These are phyloP conservation scores for Balakata baccata DNA, from an alignment of 345 rosid genomes.

Conservation along the genomic window DNA sequence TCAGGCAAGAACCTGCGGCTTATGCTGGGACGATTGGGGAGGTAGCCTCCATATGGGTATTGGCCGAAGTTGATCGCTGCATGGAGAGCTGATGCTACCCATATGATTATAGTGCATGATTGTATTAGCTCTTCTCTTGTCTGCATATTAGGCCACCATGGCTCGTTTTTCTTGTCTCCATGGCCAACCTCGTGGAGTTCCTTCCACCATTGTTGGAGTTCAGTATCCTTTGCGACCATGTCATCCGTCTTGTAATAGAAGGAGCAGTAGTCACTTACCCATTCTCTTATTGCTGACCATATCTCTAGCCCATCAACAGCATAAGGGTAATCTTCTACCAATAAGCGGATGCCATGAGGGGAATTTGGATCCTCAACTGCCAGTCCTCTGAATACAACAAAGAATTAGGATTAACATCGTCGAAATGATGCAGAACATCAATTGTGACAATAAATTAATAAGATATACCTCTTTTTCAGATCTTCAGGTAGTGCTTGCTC, in stretches of 20 bases:
- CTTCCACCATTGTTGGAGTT: slow-evolving; percentile 49
- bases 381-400: slow-evolving; percentile 34
- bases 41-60: slow-evolving; percentile 43
- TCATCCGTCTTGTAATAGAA: slow-evolving; percentile 37
- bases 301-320: slow-evolving; percentile 52
- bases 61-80: slow-evolving; percentile 49
- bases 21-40: slow-evolving; percentile 42
- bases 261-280: slow-evolving; percentile 42
- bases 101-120: slow-evolving; percentile 38
- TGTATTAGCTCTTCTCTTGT: slow-evolving; percentile 32
- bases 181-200: slow-evolving; percentile 41
- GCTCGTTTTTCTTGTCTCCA: slow-evolving; percentile 37
- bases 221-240: slow-evolving; percentile 27
- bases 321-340: slow-evolving; percentile 41
- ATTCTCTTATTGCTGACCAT: slow-evolving; percentile 42
- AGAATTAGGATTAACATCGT: neutral
- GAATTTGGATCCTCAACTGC: slow-evolving; percentile 36
- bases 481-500: slow-evolving; percentile 47
- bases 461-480: slow-evolving; percentile 38
- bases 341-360: slow-evolving; percentile 30
- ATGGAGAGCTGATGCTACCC: slow-evolving; percentile 48
- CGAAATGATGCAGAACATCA: neutral
- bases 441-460: neutral
- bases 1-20: slow-evolving; percentile 44
- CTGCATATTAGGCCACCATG: slow-evolving; percentile 49